phyloP scores from a whole-genome alignment of 1,284 basidiomycete genomes.

The Meira nashicola region DNA sequence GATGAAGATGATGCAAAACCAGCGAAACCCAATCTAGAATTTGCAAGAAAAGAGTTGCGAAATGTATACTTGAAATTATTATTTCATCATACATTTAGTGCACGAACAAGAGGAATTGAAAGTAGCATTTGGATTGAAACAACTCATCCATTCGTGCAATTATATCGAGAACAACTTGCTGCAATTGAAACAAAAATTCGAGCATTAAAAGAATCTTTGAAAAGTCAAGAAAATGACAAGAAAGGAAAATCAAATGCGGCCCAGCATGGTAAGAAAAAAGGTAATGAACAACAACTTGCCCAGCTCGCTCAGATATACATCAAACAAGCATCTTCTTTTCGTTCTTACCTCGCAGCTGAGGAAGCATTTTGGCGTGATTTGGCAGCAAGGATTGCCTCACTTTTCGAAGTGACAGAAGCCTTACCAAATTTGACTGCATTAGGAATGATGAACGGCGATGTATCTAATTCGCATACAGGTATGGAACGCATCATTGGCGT shows the following conservation, averaged over 20 bases:
- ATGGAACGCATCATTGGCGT: slow-evolving; percentile 11
- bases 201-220: not conserved
- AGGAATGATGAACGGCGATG: slow-evolving; percentile 18
- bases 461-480: slow-evolving; percentile 7
- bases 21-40: slow-evolving; percentile 24
- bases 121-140: slow-evolving; percentile 44
- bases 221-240: not conserved
- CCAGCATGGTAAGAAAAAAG: not conserved
- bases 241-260: not conserved
- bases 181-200: slow-evolving; percentile 25
- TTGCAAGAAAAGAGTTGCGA: slow-evolving; percentile 39
- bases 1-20: not conserved
- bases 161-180: slow-evolving; percentile 33
- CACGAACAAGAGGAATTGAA: slow-evolving; percentile 35
- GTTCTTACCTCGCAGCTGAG: slow-evolving; percentile 39
- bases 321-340: slow-evolving; percentile 19
- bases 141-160: slow-evolving; percentile 37
- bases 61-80: slow-evolving; percentile 46
- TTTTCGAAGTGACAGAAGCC: slow-evolving; percentile 41
- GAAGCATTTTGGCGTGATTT: slow-evolving; percentile 42
- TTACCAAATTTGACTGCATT: slow-evolving; percentile 26
- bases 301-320: slow-evolving; percentile 5
- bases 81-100: slow-evolving; percentile 40
- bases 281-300: slow-evolving; percentile 5
- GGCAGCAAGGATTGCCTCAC: slow-evolving; percentile 31